These are phyloP conservation scores for Graphilbum fragrans DNA, from an alignment of 2,329 filamentous ascomycete species.

Conservation along the genomic window DNA sequence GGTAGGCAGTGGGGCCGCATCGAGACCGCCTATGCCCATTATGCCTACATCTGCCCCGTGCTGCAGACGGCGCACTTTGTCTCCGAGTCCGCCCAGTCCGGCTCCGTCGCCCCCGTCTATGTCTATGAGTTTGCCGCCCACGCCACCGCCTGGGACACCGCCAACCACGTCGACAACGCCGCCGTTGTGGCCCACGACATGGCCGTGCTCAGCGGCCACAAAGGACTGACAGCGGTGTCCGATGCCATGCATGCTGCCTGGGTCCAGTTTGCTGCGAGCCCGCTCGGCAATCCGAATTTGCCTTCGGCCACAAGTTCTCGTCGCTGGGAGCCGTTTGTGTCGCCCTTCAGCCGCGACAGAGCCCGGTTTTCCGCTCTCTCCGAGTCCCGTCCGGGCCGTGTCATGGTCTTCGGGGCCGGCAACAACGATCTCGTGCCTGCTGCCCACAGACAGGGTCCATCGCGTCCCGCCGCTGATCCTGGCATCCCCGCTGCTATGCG, in stretches of 20 bases:
- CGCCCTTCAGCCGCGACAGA: slow-evolving; percentile 20
- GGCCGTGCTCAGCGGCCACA: slow-evolving; percentile 16
- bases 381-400: no score
- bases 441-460: no score
- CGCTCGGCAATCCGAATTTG: slow-evolving; percentile 6
- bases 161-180: slow-evolving; percentile 36
- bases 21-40: slow-evolving; percentile 50
- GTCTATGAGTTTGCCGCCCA: slow-evolving; percentile 49
- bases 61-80: slow-evolving; percentile 43
- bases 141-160: slow-evolving; percentile 20
- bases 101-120: slow-evolving; percentile 22
- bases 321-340: slow-evolving; percentile 23
- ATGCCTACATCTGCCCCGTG: slow-evolving; percentile 52
- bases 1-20: slow-evolving; percentile 45
- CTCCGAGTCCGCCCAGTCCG: slow-evolving; percentile 14
- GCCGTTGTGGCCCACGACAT: slow-evolving; percentile 30
- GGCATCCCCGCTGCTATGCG: slow-evolving; percentile 32
- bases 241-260: slow-evolving; percentile 31
- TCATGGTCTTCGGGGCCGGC: slow-evolving; percentile 41
- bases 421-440: slow-evolving; percentile 38
- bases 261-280: slow-evolving; percentile 20
- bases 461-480: slow-evolving; percentile 17
- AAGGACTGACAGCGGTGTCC: slow-evolving; percentile 25
- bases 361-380: slow-evolving; percentile 2
- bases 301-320: no score